Conservation (phyloP, 129 eudicot genomes). For the Kitagawia praeruptora region DNA sequence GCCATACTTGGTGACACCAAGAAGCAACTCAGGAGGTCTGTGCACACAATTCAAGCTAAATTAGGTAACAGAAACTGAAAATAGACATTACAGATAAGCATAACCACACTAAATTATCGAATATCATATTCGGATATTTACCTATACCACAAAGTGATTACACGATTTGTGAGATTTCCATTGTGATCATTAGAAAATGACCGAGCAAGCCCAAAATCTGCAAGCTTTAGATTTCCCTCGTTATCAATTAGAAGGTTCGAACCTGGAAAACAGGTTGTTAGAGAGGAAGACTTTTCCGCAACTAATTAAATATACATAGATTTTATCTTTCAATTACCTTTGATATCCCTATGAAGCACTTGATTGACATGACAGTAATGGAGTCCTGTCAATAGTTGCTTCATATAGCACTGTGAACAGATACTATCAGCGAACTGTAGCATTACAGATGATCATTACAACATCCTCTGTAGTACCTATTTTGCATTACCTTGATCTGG, state of each 20-base stretch:
- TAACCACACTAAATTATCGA: not conserved
- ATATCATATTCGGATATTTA: constrained; percentile 20
- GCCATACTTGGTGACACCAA: constrained; percentile 91
- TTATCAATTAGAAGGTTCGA: constrained; percentile 92
- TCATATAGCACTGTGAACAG: constrained; percentile 80
- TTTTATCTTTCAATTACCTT: constrained; percentile 36
- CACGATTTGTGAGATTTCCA: constrained; percentile 88
- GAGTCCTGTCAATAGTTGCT: constrained; percentile 87
- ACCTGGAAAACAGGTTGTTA: constrained; percentile 32
- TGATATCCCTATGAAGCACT: constrained; percentile 93
- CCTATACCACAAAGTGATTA: constrained; percentile 95
- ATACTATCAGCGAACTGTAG: constrained; percentile 19
- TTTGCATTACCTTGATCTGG: constrained; percentile 58
- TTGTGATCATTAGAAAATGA: constrained; percentile 62
- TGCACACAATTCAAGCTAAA: constrained; percentile 20
- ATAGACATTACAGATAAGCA: not conserved
- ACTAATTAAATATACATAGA: not conserved
- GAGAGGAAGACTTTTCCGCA: constrained; percentile 13
- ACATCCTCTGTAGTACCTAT: constrained; percentile 3
- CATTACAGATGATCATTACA: constrained; percentile 5
- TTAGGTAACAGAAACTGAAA: constrained; percentile 10
- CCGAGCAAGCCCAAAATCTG: constrained; percentile 91
- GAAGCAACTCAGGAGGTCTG: constrained; percentile 98
- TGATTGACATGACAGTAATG: constrained; percentile 88
- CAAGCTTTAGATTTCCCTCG: constrained; percentile 90